Conservation (phyloP, 768 basidiomycete genomes). For the Pleurotus cornucopiae region DNA sequence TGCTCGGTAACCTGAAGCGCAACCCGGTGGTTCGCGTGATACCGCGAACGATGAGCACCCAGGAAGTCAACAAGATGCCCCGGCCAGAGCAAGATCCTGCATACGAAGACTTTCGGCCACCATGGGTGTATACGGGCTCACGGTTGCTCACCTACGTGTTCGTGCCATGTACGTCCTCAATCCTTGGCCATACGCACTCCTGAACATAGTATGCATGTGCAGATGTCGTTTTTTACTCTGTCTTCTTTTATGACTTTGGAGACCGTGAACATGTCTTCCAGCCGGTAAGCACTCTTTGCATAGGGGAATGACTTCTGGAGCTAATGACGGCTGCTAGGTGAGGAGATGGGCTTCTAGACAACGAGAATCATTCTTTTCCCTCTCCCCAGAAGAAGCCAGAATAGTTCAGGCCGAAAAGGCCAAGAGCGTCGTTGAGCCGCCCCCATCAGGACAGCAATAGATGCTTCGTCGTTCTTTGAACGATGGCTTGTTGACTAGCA, state of each 20-base stretch:
- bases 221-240: constrained; percentile 53
- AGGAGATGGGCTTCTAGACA: constrained; percentile 53
- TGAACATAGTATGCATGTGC: not conserved
- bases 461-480: too few relatives aligned
- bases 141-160: constrained; percentile 48
- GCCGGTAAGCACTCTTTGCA: constrained; percentile 37
- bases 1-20: too few relatives aligned
- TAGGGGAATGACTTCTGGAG: too few relatives aligned
- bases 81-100: constrained; percentile 6
- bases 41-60: not conserved
- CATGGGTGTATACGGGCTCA: constrained; percentile 55
- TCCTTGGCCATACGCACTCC: not conserved
- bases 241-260: constrained; percentile 66
- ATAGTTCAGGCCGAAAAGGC: constrained; percentile 19
- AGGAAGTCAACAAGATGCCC: constrained; percentile 16
- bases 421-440: not conserved
- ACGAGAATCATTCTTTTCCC: constrained; percentile 49
- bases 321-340: constrained; percentile 27
- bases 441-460: too few relatives aligned
- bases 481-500: too few relatives aligned
- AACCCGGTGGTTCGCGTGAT: too few relatives aligned
- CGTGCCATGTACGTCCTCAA: constrained; percentile 44
- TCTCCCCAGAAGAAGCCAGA: constrained; percentile 54
- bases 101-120: constrained; percentile 48
- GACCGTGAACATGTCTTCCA: constrained; percentile 70